phyloP scores from a whole-genome alignment of 371 early-diverging fungal genomes.

The Apophysomyces ossiformis region DNA sequence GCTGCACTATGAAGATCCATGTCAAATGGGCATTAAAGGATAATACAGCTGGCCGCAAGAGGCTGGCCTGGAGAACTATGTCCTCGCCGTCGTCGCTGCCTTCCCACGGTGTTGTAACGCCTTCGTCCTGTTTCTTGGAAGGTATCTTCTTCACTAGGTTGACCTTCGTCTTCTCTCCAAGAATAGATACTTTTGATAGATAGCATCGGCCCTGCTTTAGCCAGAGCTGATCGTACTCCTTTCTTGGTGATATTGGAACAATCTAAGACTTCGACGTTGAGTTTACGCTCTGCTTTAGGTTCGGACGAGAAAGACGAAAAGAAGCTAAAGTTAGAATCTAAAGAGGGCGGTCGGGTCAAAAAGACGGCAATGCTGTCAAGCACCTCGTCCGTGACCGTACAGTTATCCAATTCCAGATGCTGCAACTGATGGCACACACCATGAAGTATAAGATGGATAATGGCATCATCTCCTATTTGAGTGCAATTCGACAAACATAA shows the following conservation, averaged over 20 bases:
- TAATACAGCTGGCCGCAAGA: conserved; percentile 32
- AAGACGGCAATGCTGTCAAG: conserved; percentile 34
- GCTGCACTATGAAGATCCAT: conserved; percentile 9
- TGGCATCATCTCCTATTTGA: conserved; percentile 52
- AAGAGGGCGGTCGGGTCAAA: conserved; percentile 15
- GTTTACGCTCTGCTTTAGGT: conserved; percentile 8
- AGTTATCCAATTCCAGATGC: conserved; percentile 47
- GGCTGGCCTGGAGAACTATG: conserved; percentile 24
- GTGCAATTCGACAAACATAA: conserved; percentile 60
- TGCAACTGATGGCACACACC: conserved; percentile 36
- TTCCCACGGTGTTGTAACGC: conserved; percentile 22
- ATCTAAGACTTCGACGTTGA: conserved; percentile 48
- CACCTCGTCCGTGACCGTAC: conserved; percentile 41
- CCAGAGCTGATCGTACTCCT: conserved; percentile 40
- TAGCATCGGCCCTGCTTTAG: conserved; percentile 38
- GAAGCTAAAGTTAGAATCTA: conserved; percentile 14
- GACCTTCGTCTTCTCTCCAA: conserved; percentile 25
- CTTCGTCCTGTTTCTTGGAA: conserved; percentile 4
- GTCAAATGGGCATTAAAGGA: conserved; percentile 22
- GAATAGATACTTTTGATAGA: conserved; percentile 53
- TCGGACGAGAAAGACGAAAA: conserved; percentile 12
- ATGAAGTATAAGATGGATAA: conserved; percentile 36
- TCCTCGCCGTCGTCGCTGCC: conserved; percentile 19
- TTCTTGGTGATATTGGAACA: conserved; percentile 47
- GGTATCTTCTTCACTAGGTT: conserved; percentile 17